Conservation (phyloP, 768 basidiomycete genomes). For the Suillus americanus region DNA sequence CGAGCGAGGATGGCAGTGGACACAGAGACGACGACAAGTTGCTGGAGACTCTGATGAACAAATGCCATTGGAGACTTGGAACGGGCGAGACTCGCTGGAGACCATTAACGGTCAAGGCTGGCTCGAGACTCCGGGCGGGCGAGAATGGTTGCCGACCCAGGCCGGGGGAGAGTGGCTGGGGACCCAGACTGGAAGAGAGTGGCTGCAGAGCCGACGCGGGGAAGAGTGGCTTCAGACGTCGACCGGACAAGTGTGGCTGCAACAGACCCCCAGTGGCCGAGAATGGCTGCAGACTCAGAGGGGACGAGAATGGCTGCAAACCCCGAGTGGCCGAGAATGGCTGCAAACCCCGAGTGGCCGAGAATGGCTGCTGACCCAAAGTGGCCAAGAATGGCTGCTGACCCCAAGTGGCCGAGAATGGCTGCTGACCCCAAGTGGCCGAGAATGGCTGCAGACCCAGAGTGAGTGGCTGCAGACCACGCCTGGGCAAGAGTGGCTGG, state of each 20-base stretch:
- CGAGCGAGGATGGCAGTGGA: background rate
- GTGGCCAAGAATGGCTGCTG: rapidly evolving
- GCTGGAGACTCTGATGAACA: background rate
- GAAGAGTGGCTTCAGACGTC: background rate
- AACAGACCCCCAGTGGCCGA: background rate
- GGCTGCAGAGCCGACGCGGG: background rate
- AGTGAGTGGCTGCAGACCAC: background rate
- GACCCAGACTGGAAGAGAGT: background rate
- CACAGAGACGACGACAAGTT: background rate
- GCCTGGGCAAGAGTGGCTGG: background rate
- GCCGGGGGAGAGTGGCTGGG: background rate
- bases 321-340: too few species aligned
- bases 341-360: background rate
- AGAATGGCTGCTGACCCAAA: background rate
- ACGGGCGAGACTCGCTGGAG: background rate
- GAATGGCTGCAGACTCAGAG: background rate
- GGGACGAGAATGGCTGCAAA: background rate
- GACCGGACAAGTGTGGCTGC: background rate
- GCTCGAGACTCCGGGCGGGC: background rate
- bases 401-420: too few species aligned
- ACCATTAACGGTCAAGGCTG: background rate
- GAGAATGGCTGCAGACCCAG: too few species aligned
- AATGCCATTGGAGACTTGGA: background rate
- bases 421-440: too few species aligned
- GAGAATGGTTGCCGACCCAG: background rate